Evolutionary conservation across 306 rosid species (phyloP).

Genomic region (Dalbergia cultrata): DNA sequence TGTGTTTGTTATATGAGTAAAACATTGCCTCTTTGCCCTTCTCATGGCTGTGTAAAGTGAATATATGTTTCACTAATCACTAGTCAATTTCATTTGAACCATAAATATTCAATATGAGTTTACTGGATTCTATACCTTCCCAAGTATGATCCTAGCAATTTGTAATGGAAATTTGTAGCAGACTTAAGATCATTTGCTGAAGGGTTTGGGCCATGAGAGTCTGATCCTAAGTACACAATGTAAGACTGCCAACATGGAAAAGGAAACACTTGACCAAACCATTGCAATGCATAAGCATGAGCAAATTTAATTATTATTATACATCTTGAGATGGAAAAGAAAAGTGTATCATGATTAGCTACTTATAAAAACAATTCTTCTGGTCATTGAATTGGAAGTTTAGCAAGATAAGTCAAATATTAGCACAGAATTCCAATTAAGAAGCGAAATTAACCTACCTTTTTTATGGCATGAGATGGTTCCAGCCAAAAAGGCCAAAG

Average conservation of each 20-base stretch:
- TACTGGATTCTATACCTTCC: conserved; percentile 55
- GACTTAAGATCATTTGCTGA: conserved; percentile 43
- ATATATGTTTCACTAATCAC: neutral
- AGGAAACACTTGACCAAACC: neutral
- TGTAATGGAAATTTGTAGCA: conserved; percentile 52
- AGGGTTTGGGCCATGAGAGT: conserved; percentile 62
- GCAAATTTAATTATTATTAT: neutral
- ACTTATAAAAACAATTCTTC: neutral
- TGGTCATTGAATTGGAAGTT: neutral
- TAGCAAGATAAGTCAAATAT: neutral
- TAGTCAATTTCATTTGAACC: conserved; percentile 9
- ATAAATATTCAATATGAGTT: conserved; percentile 1
- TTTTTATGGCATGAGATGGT: conserved; percentile 44
- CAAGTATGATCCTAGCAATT: conserved; percentile 53
- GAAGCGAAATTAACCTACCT: conserved; percentile 9
- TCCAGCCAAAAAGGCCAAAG: conserved; percentile 31
- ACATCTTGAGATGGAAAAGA: neutral
- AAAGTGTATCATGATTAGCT: neutral
- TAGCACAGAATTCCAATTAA: no score
- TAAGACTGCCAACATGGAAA: conserved; percentile 56
- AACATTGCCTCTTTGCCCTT: conserved; percentile 61
- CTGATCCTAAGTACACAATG: conserved; percentile 69
- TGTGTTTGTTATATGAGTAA: conserved; percentile 60
- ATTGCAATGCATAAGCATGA: neutral
- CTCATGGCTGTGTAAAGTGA: conserved; percentile 48